Conservation (phyloP, 1,284 basidiomycete genomes). For the Meira nashicola region DNA sequence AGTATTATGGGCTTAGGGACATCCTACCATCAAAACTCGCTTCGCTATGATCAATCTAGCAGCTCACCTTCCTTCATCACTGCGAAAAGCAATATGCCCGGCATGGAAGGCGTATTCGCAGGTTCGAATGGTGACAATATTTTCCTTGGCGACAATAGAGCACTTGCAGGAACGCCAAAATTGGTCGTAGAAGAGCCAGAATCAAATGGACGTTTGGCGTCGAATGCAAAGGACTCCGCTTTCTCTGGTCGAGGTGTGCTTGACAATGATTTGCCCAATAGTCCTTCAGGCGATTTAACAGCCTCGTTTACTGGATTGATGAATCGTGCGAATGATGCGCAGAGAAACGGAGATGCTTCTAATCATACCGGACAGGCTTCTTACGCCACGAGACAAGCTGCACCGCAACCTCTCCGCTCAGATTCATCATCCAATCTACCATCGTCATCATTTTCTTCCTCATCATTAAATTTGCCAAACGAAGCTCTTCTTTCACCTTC, state of each 20-base stretch:
- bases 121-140: not conserved
- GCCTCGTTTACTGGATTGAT: no score
- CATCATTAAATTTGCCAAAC: constrained; percentile 1
- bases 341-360: no score
- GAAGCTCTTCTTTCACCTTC: constrained; percentile 31
- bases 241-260: no score
- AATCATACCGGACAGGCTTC: no score
- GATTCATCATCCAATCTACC: not conserved
- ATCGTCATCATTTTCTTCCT: no score
- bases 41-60: not conserved
- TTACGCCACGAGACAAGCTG: no score
- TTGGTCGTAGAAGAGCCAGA: constrained; percentile 7
- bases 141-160: not conserved
- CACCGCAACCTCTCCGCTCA: not conserved
- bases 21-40: not conserved
- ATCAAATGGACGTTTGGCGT: not conserved
- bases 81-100: not conserved
- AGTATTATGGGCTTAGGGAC: constrained; percentile 8
- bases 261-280: no score
- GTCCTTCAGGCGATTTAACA: no score
- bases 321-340: no score
- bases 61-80: constrained; percentile 7
- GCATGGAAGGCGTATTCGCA: not conserved
- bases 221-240: no score
- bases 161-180: constrained; percentile 1